phyloP scores from a whole-genome alignment of 1,139 yeast genomes.

The Kazachstania sp. region DNA sequence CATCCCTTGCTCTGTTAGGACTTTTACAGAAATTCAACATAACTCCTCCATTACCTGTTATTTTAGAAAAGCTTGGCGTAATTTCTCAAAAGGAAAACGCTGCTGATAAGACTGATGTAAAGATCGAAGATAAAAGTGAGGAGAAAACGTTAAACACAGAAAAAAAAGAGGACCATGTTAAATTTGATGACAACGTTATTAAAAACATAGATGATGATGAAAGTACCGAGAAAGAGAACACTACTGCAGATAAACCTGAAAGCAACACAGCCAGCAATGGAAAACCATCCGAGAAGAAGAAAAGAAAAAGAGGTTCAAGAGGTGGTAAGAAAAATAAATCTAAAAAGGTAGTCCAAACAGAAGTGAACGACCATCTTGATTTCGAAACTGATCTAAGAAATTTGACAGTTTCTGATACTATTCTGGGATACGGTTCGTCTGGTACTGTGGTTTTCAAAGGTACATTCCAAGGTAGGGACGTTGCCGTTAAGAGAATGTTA shows the following conservation, averaged over 20 bases:
- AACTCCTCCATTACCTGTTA: slow-evolving; percentile 33
- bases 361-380: slow-evolving; percentile 13
- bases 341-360: slow-evolving; percentile 15
- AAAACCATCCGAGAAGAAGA: slow-evolving; percentile 31
- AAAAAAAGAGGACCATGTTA: neutral
- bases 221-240: neutral
- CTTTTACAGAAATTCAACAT: slow-evolving; percentile 36
- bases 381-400: slow-evolving; percentile 35
- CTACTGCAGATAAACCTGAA: neutral
- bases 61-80: slow-evolving; percentile 30
- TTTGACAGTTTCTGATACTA: slow-evolving; percentile 56
- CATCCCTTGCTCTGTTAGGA: slow-evolving; percentile 31
- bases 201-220: neutral
- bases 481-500: slow-evolving; percentile 91
- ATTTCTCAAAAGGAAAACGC: slow-evolving; percentile 9
- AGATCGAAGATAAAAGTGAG: neutral
- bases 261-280: neutral
- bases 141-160: neutral
- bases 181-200: neutral
- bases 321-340: slow-evolving; percentile 66
- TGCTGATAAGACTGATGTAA: slow-evolving; percentile 8
- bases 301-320: slow-evolving; percentile 76
- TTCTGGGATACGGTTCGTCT: slow-evolving; percentile 91
- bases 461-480: slow-evolving; percentile 82
- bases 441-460: slow-evolving; percentile 95